These are phyloP conservation scores for Bacidia rubella DNA, from an alignment of 495 filamentous ascomycete species.

Conservation along the genomic window DNA sequence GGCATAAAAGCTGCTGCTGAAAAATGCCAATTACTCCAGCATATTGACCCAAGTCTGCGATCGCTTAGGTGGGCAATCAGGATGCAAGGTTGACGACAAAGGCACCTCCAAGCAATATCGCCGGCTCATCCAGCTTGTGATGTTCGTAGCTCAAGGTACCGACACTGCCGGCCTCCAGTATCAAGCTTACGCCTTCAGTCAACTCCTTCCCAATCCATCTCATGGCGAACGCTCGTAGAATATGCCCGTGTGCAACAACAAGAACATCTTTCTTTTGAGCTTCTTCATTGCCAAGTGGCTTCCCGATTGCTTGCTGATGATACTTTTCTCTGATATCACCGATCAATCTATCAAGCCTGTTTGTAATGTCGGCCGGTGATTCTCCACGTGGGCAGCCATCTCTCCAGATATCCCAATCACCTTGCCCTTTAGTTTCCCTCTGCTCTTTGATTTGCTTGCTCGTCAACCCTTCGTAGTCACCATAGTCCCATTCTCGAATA, in stretches of 20 bases:
- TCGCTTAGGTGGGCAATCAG: too few species aligned
- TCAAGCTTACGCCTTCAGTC: constrained; percentile 33
- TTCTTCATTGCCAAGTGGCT: constrained; percentile 29
- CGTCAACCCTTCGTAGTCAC: constrained; percentile 85
- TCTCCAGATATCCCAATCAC: constrained; percentile 24
- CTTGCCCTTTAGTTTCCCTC: constrained; percentile 33
- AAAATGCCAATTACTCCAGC: too few species aligned
- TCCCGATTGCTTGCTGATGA: constrained; percentile 27
- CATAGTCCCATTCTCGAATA: constrained; percentile 92
- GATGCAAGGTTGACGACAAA: not conserved
- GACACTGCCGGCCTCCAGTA: constrained; percentile 57
- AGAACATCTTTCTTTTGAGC: constrained; percentile 45
- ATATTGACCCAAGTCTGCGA: too few species aligned
- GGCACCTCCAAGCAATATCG: constrained; percentile 31
- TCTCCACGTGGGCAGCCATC: constrained; percentile 42
- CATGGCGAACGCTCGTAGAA: constrained; percentile 81
- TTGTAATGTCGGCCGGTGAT: constrained; percentile 53
- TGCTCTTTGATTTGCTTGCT: constrained; percentile 44
- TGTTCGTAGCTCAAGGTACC: constrained; percentile 71
- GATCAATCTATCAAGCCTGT: constrained; percentile 63
- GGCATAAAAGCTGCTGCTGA: too few species aligned
- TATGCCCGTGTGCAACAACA: constrained; percentile 72
- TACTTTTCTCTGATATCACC: constrained; percentile 49
- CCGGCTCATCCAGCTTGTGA: constrained; percentile 51
- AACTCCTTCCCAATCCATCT: constrained; percentile 65